A percentile compares a stretch with the other conserved stretches of the same genome.
Conservation (phyloP, 1,139 yeast species). For the Magnusiomyces sp. region DNA sequence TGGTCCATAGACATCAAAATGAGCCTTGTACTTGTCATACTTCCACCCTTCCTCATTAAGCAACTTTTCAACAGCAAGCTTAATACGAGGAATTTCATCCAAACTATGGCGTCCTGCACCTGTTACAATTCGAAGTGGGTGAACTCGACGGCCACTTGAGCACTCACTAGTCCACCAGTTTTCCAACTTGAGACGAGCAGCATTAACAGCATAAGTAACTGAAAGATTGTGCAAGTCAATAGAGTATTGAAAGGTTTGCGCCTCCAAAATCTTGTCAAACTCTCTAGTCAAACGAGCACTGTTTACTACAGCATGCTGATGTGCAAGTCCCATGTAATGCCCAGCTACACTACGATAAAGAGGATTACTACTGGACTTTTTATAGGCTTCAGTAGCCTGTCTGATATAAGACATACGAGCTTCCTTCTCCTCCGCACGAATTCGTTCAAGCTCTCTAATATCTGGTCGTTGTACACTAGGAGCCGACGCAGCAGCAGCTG, state of each 20-base stretch:
- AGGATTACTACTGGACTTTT: slow-evolving; percentile 22
- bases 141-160: background rate
- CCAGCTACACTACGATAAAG: slow-evolving; percentile 24
- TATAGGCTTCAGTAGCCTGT: slow-evolving; percentile 15
- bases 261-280: slow-evolving; percentile 14
- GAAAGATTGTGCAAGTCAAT: slow-evolving; percentile 28
- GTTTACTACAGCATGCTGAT: slow-evolving; percentile 14
- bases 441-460: background rate
- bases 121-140: slow-evolving; percentile 24
- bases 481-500: background rate
- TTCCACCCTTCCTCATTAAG: slow-evolving; percentile 17
- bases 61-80: slow-evolving; percentile 24
- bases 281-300: slow-evolving; percentile 15
- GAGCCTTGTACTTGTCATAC: slow-evolving; percentile 20
- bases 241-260: slow-evolving; percentile 15
- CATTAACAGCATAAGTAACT: slow-evolving; percentile 21
- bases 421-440: background rate
- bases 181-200: slow-evolving; percentile 18
- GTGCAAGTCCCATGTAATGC: slow-evolving; percentile 21
- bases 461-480: background rate
- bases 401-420: slow-evolving; percentile 1
- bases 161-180: slow-evolving; percentile 18
- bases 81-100: slow-evolving; percentile 27
- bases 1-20: slow-evolving; percentile 17
- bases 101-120: slow-evolving; percentile 29